Evolutionary conservation across 768 basidiomycete genomes (phyloP).

Genomic region (Panellus pusillus): DNA sequence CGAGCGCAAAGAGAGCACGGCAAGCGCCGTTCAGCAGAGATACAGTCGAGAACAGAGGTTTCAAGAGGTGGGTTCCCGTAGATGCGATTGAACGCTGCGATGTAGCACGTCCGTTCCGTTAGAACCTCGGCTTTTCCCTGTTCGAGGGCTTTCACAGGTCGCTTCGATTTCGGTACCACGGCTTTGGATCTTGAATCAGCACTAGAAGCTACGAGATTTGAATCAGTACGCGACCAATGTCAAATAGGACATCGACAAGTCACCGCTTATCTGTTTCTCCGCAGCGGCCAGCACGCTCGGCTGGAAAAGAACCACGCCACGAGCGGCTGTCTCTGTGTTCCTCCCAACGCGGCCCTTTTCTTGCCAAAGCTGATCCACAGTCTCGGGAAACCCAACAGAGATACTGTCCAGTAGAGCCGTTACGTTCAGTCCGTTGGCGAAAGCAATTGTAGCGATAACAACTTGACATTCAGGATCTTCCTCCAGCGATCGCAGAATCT

Average conservation of each 20-base stretch:
- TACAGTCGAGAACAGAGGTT: too few relatives aligned
- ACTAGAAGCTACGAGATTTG: background rate
- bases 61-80: too few relatives aligned
- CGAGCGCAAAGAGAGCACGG: too few relatives aligned
- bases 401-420: background rate
- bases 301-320: background rate
- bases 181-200: background rate
- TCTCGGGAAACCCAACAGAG: background rate
- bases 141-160: background rate
- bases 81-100: background rate
- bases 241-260: background rate
- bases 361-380: constrained; percentile 1
- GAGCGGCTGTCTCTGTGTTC: background rate
- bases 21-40: too few relatives aligned
- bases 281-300: constrained; percentile 1
- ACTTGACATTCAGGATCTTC: constrained; percentile 9
- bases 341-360: constrained; percentile 8
- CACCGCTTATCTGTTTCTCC: background rate
- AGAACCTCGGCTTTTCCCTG: background rate
- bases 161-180: background rate
- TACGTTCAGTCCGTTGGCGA: constrained; percentile 8
- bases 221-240: too few relatives aligned
- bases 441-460: constrained; percentile 5
- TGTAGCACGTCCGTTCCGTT: background rate
- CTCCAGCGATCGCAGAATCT: constrained; percentile 1